Conservation (phyloP, 2,329 filamentous ascomycete genomes). For the Aureobasidium zeae region DNA sequence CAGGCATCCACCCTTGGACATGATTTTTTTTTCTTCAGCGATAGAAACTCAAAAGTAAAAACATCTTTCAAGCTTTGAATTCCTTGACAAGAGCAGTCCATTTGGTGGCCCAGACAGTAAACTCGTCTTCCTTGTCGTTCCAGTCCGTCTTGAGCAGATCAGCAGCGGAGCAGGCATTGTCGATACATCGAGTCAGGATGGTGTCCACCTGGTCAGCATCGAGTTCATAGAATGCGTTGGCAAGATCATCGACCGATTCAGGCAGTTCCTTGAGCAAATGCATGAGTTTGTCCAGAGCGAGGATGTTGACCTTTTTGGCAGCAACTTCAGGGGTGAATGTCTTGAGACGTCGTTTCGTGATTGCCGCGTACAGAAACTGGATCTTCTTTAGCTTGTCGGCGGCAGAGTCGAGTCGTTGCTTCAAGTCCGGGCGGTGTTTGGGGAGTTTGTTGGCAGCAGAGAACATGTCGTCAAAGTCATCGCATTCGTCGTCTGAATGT, state of each 20-base stretch:
- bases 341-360: slow-evolving; percentile 61
- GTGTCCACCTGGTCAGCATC: slow-evolving; percentile 50
- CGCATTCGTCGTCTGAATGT: slow-evolving; percentile 34
- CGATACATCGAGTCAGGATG: slow-evolving; percentile 51
- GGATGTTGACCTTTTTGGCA: slow-evolving; percentile 26
- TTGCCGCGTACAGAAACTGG: slow-evolving; percentile 57
- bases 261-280: slow-evolving; percentile 51
- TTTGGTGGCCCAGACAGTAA: slow-evolving; percentile 63
- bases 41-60: neutral
- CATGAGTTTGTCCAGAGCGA: slow-evolving; percentile 47
- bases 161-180: slow-evolving; percentile 48
- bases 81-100: slow-evolving; percentile 35
- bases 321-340: slow-evolving; percentile 37
- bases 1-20: slow-evolving; percentile 1
- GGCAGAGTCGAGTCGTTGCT: slow-evolving; percentile 54
- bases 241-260: slow-evolving; percentile 60
- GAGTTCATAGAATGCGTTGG: slow-evolving; percentile 62
- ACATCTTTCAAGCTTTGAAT: neutral
- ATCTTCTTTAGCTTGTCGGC: slow-evolving; percentile 59
- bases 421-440: slow-evolving; percentile 54
- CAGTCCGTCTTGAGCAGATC: slow-evolving; percentile 51
- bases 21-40: neutral
- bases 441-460: slow-evolving; percentile 53
- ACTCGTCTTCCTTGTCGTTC: slow-evolving; percentile 61
- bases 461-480: slow-evolving; percentile 61